Percentiles rank a stretch among this genome's conserved stretches.
Evolutionary conservation across 257 asterid species (phyloP).

Genomic region (Petrea volubilis): DNA sequence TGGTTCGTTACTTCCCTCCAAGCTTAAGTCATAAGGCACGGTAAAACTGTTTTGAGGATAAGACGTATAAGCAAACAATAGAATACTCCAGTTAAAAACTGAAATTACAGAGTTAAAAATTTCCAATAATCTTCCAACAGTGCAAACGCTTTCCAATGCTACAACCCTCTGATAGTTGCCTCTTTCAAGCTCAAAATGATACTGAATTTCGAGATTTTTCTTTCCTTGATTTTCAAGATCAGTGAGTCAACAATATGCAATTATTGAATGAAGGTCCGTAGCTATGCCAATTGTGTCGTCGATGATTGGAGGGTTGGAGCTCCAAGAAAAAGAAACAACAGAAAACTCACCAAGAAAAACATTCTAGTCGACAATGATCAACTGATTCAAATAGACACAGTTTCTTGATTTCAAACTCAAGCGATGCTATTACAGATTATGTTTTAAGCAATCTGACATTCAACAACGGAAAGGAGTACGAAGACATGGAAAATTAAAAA

Average conservation of each 20-base stretch:
- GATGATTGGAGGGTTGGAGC: background rate
- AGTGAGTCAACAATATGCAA: background rate
- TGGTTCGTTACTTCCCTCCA: constrained; percentile 58
- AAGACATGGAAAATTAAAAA: background rate
- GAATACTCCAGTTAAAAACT: background rate
- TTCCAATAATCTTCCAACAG: background rate
- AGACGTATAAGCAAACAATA: background rate
- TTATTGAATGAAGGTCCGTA: background rate
- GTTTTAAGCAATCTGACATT: background rate
- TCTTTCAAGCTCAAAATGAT: background rate
- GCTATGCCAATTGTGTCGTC: background rate
- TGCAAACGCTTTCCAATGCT: background rate
- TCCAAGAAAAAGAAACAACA: background rate
- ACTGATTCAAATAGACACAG: background rate
- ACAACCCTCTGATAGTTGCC: background rate
- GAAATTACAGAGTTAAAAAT: background rate
- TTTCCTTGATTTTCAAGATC: too few relatives aligned
- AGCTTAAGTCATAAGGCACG: constrained; percentile 77
- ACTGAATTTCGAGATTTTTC: background rate
- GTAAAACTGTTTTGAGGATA: constrained; percentile 53
- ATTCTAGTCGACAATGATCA: background rate
- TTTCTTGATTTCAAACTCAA: background rate
- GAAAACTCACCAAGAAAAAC: background rate
- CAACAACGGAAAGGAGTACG: background rate
- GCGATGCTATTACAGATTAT: background rate